Evolutionary conservation across 2,329 filamentous ascomycete genomes (phyloP).

Genomic region (Neonectria punicea): DNA sequence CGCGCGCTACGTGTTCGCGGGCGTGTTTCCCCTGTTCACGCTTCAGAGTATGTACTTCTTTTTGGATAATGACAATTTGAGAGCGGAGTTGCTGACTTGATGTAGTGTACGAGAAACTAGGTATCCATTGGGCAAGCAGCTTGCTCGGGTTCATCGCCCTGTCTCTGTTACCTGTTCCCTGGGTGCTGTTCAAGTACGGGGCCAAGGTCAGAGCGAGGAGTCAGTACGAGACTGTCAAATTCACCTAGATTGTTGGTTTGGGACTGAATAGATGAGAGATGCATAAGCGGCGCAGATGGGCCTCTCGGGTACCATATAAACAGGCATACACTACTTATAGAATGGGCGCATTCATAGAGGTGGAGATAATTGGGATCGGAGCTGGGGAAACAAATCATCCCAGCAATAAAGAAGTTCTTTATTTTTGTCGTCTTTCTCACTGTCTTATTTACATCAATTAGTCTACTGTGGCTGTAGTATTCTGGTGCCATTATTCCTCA

Average conservation of each 20-base stretch:
- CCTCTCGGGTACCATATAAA: background rate
- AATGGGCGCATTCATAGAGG: background rate
- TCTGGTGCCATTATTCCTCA: background rate
- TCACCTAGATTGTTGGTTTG: background rate
- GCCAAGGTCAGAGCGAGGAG: slow-evolving; percentile 40
- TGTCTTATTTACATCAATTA: background rate
- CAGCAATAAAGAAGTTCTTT: background rate
- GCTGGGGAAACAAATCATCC: too few relatives aligned
- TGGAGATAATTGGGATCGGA: background rate
- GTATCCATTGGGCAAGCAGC: slow-evolving; percentile 59
- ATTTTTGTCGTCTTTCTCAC: background rate
- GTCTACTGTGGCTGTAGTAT: background rate
- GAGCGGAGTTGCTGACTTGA: slow-evolving; percentile 23
- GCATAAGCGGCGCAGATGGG: background rate
- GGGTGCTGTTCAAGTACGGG: slow-evolving; percentile 63
- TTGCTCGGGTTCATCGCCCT: slow-evolving; percentile 60
- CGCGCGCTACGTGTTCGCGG: slow-evolving; percentile 64
- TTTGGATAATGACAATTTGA: too few relatives aligned
- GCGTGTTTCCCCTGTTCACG: slow-evolving; percentile 69
- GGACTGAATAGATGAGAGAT: background rate
- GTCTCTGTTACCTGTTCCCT: slow-evolving; percentile 61
- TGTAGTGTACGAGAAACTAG: slow-evolving; percentile 56
- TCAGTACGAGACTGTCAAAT: slow-evolving; percentile 51
- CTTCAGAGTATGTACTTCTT: slow-evolving; percentile 55
- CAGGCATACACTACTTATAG: background rate